Evolutionary conservation across 140 eudicot species (phyloP), one percentile per base, ranked within the genome.

Genomic region (Senecio squalidus): DNA sequence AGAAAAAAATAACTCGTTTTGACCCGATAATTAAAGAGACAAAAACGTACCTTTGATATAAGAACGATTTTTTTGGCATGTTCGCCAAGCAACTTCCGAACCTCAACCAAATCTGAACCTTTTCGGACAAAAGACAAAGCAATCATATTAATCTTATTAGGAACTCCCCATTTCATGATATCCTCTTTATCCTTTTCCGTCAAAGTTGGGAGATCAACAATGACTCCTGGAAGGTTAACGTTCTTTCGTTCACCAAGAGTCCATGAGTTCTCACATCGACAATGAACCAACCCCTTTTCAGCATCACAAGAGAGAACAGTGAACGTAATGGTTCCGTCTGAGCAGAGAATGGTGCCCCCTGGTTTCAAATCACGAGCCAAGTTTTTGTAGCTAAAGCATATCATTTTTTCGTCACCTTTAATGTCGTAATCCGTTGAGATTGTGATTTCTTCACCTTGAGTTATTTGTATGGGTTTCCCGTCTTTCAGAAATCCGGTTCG

Each of bases 401-500:
- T 79, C 73, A 61, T 74, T 13, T 45, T 68, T 27, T 64, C 76
- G 31, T 78, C 80, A 34, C 80, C 84, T 49, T 69, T 24, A 4
- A 78, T 78, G 66, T 6, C 43, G 72, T 79, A 74, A 28, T 79
- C 81, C 27, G 80, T 74, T 2, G 80, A 63, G 43, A 78, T 78
- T 2, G 74, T 78, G 74, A 78, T 78, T n/a, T 79, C 80, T 60
- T 79, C 55, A 41, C 80, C 84, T 27, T 79, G 80, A 20, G 56
- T 70, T 9, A 79, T 39, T 33, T 79, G 38, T 21, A 79, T 65
- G 7, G 80, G 74, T 41, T 79, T 74, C 15, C 84, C 84, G 34
- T 74, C 84, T 77, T 79, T 79, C 55, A 79, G 23, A 69, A 79
- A 79, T 18, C 84, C 84, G 1, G 80, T 79, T 69, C 84, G 80